Base-by-base conservation (phyloP, 805 yeast species). In the Torulaspora indica region DNA sequence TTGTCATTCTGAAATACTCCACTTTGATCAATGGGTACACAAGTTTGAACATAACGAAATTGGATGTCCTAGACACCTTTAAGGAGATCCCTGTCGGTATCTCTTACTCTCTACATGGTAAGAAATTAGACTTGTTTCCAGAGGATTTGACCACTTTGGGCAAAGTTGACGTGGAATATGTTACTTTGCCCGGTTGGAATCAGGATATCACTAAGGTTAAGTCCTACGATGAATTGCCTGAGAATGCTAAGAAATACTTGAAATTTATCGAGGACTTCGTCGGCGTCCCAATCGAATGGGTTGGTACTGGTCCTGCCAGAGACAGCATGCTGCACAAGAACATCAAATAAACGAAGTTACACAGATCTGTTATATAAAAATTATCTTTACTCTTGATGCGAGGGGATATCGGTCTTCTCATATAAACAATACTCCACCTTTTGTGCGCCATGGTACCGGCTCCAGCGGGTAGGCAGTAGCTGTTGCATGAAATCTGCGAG, bases 261-360 rank as follows among this genome's bases (percentile, higher is more conserved):
- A 74, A 77, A 55, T 93, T 69, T 66, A 91, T 93, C 60, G 98
- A 89, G 70, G 82, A 88, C 52, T 90, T 76, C 61, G 73, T 90
- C 50, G 75, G 76, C 38, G 91, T 87, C 46, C 95, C 95, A 45
- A 77, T 93, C 52, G 85, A 84, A 66, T 93, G 97, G 97, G 93
- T 93, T 50, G 98, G 98, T 64, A 93, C 95, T 46, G 98, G 98
- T 51, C 97, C 98, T 52, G 95, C 88, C 42, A 85, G 98, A 73
- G 95, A 85, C 45, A 81, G 90, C 29, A 90, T 89, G 96, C 75
- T 89, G 57, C 80, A 78, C 56, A 82, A 79, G 65, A 53, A 61
- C 48, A 45, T 54, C 45, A 34, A 40, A 34, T 33, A 18, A 20
- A 27, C 20, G 31, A 27, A 32, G 25, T 7, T 17, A 31, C 34